A percentile compares a stretch with the other conserved stretches of the same genome.
Evolutionary conservation across 345 rosid species (phyloP).

Genomic region (Euphorbia pulcherrima): DNA sequence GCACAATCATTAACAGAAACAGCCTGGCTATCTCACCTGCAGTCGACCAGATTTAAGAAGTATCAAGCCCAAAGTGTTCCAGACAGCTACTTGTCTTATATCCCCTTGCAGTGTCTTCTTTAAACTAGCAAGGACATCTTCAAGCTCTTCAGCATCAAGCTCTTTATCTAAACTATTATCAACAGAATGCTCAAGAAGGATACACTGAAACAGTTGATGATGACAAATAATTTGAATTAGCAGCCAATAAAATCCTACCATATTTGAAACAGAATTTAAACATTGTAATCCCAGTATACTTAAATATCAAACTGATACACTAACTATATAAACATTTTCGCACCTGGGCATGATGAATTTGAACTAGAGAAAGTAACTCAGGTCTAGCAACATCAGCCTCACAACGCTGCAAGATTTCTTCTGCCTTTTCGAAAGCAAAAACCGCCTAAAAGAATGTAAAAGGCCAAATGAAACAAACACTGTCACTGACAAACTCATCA

Average conservation of each 20-base stretch:
- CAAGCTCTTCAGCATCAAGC: constrained; percentile 72
- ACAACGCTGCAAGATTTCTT: constrained; percentile 69
- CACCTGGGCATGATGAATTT: constrained; percentile 98
- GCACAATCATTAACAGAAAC: constrained; percentile 12
- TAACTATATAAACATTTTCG: constrained; percentile 7
- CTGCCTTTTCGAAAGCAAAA: constrained; percentile 82
- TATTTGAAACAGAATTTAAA: constrained; percentile 12
- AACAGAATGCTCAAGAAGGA: constrained; percentile 63
- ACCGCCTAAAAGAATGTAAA: constrained; percentile 54
- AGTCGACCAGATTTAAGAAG: constrained; percentile 83
- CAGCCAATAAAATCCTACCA: neutral
- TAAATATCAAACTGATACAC: neutral
- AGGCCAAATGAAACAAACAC: constrained; percentile 15
- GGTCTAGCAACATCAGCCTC: constrained; percentile 87
- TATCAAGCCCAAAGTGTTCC: constrained; percentile 83
- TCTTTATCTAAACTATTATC: constrained; percentile 65
- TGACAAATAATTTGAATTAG: constrained; percentile 14
- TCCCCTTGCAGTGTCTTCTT: constrained; percentile 71
- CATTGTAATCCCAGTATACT: neutral
- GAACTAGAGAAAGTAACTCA: constrained; percentile 84
- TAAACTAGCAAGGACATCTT: constrained; percentile 62
- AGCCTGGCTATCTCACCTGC: constrained; percentile 47
- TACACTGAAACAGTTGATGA: constrained; percentile 47
- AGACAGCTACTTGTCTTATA: constrained; percentile 70
- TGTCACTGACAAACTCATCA: constrained; percentile 11